A percentile compares a stretch with the other conserved stretches of the same genome.
phyloP scores from a whole-genome alignment of 2,329 filamentous ascomycete genomes.

The Clathrospora elynae region DNA sequence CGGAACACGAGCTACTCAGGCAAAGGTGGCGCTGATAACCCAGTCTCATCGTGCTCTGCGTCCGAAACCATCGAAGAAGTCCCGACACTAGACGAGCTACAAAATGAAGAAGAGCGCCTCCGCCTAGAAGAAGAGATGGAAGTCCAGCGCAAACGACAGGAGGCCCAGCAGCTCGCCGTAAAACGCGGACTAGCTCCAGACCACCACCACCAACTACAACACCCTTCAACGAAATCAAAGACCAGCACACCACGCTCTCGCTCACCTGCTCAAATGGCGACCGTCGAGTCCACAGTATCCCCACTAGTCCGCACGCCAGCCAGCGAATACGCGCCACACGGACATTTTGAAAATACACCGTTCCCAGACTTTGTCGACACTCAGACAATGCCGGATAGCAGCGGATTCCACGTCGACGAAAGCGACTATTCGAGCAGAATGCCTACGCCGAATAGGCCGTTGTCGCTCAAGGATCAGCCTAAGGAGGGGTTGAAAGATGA shows the following conservation, averaged over 20 bases:
- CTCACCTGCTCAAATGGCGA: conserved; percentile 21
- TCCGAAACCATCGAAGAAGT: conserved; percentile 41
- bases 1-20: conserved; percentile 48
- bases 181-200: conserved; percentile 56
- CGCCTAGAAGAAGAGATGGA: conserved; percentile 62
- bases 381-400: conserved; percentile 40
- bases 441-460: conserved; percentile 33
- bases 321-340: conserved; percentile 19
- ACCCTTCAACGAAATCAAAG: conserved; percentile 11
- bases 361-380: conserved; percentile 35
- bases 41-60: conserved; percentile 31
- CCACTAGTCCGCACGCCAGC: conserved; percentile 24
- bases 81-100: conserved; percentile 60
- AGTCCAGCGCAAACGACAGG: conserved; percentile 59
- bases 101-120: conserved; percentile 61
- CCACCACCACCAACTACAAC: conserved; percentile 19
- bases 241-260: conserved; percentile 15
- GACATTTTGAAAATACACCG: conserved; percentile 15
- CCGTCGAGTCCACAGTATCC: conserved; percentile 19
- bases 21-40: conserved; percentile 23
- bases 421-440: conserved; percentile 34
- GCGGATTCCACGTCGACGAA: conserved; percentile 38
- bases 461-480: conserved; percentile 28
- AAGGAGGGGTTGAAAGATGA: conserved; percentile 16
- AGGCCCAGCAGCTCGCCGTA: conserved; percentile 61